These are phyloP conservation scores for Trichosporon ovoides DNA, from an alignment of 1,284 basidiomycete genomes.

Conservation along the genomic window DNA sequence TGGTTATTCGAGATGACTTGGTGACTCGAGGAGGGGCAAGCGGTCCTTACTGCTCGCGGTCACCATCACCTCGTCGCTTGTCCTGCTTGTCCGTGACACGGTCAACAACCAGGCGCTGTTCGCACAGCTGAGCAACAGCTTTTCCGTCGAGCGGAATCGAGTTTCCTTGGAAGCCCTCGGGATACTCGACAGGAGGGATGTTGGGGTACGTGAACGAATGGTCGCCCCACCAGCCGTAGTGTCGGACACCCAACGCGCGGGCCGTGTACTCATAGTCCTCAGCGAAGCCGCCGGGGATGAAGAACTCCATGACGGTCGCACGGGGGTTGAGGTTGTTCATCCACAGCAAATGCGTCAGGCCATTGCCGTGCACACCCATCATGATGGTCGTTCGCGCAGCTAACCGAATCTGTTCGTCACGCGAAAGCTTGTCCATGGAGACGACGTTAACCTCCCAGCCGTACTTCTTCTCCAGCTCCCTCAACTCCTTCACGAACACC, in stretches of 20 bases:
- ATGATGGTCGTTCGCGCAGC: slow-evolving; percentile 74
- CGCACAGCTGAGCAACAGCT: slow-evolving; percentile 44
- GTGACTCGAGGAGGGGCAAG: no score
- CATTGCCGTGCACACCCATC: slow-evolving; percentile 72
- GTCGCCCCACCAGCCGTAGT: slow-evolving; percentile 72
- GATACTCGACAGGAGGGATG: slow-evolving; percentile 50
- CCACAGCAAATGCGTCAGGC: slow-evolving; percentile 68
- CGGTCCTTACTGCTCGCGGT: background rate
- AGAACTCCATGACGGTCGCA: slow-evolving; percentile 60
- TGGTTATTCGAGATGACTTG: no score
- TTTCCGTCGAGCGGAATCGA: slow-evolving; percentile 55
- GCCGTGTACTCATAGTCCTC: slow-evolving; percentile 66
- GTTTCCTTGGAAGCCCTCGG: slow-evolving; percentile 50
- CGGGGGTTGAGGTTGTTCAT: slow-evolving; percentile 56
- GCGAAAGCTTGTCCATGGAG: slow-evolving; percentile 69
- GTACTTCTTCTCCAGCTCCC: slow-evolving; percentile 61
- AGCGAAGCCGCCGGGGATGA: slow-evolving; percentile 58
- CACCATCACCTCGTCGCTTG: no score
- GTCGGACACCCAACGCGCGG: slow-evolving; percentile 63
- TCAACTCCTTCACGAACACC: slow-evolving; percentile 48
- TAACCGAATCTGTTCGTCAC: slow-evolving; percentile 69
- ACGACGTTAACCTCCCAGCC: slow-evolving; percentile 75
- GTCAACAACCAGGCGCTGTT: slow-evolving; percentile 43
- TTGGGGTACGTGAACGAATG: slow-evolving; percentile 58
- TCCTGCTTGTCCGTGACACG: background rate